A percentile compares a stretch with the other conserved stretches of the same genome.
Conservation (phyloP, 75 land plant genomes). For the Larix kaempferi region DNA sequence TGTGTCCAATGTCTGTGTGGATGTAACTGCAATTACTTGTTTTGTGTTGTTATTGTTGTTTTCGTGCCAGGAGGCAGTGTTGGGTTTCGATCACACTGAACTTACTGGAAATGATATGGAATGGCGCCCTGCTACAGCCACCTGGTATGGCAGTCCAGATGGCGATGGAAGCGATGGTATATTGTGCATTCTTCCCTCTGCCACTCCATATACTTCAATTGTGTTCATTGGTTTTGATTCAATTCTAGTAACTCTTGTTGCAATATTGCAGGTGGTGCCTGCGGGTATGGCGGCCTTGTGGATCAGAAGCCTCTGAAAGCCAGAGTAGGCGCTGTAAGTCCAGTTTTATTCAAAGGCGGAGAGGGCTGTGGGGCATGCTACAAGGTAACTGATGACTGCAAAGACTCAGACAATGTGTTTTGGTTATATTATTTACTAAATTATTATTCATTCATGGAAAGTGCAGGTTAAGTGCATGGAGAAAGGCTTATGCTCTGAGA, state of each 20-base stretch:
- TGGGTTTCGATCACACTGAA: too few relatives aligned
- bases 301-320: constrained; percentile 63
- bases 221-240: not conserved
- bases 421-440: too few relatives aligned
- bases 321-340: constrained; percentile 77
- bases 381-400: constrained; percentile 8
- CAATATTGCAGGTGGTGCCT: constrained; percentile 68
- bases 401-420: too few relatives aligned
- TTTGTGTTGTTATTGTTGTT: not conserved
- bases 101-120: constrained; percentile 15
- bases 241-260: not conserved
- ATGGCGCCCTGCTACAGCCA: constrained; percentile 78
- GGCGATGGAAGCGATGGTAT: constrained; percentile 86
- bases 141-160: constrained; percentile 88
- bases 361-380: constrained; percentile 89
- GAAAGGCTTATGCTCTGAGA: constrained; percentile 11
- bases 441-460: too few relatives aligned
- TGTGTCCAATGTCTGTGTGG: too few relatives aligned
- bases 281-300: constrained; percentile 79
- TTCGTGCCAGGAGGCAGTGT: not conserved
- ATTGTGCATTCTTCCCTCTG: not conserved
- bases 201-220: not conserved
- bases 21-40: too few relatives aligned
- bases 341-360: constrained; percentile 65
- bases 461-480: constrained; percentile 19